These are phyloP conservation scores for Acer saccharum DNA, from an alignment of 345 rosid genomes.

Conservation along the genomic window DNA sequence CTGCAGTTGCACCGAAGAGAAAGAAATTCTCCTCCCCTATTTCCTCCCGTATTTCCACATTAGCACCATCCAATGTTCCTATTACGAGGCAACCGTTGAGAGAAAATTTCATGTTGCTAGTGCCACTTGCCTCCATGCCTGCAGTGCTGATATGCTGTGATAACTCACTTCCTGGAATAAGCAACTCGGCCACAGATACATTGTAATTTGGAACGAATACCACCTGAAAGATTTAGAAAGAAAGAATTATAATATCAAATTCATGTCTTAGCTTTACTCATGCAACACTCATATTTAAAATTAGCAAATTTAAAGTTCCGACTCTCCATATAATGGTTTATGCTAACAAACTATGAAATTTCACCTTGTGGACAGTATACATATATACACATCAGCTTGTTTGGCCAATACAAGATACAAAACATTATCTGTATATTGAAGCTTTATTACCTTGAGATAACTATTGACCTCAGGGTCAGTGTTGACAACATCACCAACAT, in stretches of 20 bases:
- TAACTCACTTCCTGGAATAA: constrained; percentile 96
- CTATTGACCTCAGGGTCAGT: constrained; percentile 88
- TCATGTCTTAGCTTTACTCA: background rate
- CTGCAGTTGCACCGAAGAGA: constrained; percentile 91
- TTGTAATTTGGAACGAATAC: constrained; percentile 97
- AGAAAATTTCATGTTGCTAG: constrained; percentile 98
- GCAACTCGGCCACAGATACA: constrained; percentile 91
- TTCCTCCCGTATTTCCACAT: constrained; percentile 97
- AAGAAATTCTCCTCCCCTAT: constrained; percentile 89
- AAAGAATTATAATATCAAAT: background rate
- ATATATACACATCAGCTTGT: background rate
- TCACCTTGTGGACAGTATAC: background rate
- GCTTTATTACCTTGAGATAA: constrained; percentile 66
- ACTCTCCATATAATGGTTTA: background rate
- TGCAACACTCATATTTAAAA: background rate
- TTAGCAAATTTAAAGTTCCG: background rate
- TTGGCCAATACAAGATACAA: background rate
- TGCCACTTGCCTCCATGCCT: constrained; percentile 99
- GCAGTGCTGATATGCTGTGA: constrained; percentile 99
- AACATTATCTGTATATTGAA: background rate
- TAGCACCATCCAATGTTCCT: constrained; percentile 97
- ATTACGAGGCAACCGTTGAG: constrained; percentile 95
- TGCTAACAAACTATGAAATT: background rate
- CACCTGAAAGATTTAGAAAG: constrained; percentile 53
- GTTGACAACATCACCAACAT: constrained; percentile 90